Conservation (phyloP, 352 stramenopile species). For the Blastocystis hominis region DNA sequence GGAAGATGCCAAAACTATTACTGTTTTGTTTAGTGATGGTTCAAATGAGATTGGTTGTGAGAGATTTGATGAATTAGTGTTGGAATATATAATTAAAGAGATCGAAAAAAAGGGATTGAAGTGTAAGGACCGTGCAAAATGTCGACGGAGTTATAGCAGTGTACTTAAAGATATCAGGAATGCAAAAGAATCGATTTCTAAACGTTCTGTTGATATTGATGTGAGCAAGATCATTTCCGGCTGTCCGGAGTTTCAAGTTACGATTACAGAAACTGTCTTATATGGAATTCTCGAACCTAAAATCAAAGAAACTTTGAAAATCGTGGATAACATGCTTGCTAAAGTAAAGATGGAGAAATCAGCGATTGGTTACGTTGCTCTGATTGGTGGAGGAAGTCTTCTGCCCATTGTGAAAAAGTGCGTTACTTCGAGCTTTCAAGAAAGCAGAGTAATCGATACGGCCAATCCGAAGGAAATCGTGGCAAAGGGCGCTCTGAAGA, state of each 20-base stretch:
- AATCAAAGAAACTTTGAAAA: constrained; percentile 74
- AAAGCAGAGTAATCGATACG: constrained; percentile 60
- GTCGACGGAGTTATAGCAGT: constrained; percentile 61
- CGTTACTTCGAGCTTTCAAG: constrained; percentile 65
- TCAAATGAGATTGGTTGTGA: constrained; percentile 78
- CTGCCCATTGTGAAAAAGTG: constrained; percentile 66
- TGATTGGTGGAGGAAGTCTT: constrained; percentile 66
- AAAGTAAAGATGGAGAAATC: constrained; percentile 59
- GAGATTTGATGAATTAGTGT: constrained; percentile 68
- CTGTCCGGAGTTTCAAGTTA: neutral
- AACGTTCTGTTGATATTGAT: neutral
- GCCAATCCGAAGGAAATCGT: constrained; percentile 57
- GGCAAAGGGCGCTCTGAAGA: constrained; percentile 16
- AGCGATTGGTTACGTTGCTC: constrained; percentile 66
- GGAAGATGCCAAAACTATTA: constrained; percentile 64
- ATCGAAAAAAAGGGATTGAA: constrained; percentile 74
- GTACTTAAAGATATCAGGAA: constrained; percentile 62
- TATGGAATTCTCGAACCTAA: constrained; percentile 62
- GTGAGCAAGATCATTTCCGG: neutral
- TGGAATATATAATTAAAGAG: constrained; percentile 71
- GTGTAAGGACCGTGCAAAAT: constrained; percentile 52
- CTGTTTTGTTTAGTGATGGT: constrained; percentile 69
- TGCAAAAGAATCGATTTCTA: neutral
- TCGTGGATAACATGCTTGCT: constrained; percentile 64
- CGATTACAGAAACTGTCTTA: constrained; percentile 63